Base-by-base conservation (phyloP, 106 monocot genomes). In the Iris macrosiphon region DNA sequence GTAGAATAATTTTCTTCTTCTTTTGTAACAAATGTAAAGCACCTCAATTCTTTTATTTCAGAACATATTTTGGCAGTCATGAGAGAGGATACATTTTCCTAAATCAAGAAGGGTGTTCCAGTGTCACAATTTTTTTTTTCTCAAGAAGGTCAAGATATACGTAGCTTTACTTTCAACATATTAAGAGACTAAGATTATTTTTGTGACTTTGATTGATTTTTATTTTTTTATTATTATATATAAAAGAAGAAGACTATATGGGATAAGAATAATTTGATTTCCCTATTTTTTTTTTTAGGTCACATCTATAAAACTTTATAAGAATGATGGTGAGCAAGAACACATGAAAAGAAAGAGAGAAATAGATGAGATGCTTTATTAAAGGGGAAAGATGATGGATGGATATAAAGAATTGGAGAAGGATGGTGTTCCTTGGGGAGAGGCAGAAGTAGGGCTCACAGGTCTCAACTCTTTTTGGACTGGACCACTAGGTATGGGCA, bases 391-490 rank as follows among this genome's bases (percentile, higher is more conserved):
- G 10, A 35, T 35, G 10, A 35, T 35, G n/a, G n/a, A n/a, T n/a
- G n/a, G n/a, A n/a, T n/a, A n/a, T n/a, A n/a, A n/a, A n/a, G n/a
- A n/a, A n/a, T n/a, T n/a, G n/a, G n/a, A n/a, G n/a, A n/a, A n/a
- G n/a, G n/a, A n/a, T n/a, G n/a, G n/a, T n/a, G n/a, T 35, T 35
- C 7, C 34, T 35, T 51, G 28, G 52, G 33, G 18, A 33, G 33
- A 31, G 8, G 19, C 10, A 33, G 33, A 53, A 53, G 32, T 53
- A 30, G 30, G 51, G 51, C 16, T 51, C 51, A 51, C 51, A 30
- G 28, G 51, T 51, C 51, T 31, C 51, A 15, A 12, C 4, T 16
- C 8, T 32, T n/a, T 22, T 1, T 24, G 33, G 19, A 29, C 4
- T n/a, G n/a, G n/a, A 48, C 48, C 48, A 51, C n/a, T 7, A 17